phyloP scores from a whole-genome alignment of 78 protist species.

The Carpediemonas membranifera region DNA sequence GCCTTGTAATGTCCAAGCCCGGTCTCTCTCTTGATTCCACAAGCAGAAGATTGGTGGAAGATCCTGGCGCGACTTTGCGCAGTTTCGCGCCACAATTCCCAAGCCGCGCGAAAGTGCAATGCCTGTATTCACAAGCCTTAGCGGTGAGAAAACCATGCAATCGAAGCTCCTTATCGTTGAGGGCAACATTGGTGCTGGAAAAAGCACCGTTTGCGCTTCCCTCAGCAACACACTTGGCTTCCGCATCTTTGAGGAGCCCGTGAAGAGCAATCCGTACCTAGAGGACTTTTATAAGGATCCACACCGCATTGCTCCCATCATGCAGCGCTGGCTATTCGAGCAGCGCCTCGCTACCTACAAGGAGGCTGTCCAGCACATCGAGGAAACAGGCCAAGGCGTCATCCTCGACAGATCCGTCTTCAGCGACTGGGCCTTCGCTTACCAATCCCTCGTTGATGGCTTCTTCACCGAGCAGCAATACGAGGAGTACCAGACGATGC shows the following conservation, averaged over 20 bases:
- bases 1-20: no score
- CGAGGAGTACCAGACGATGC: constrained; percentile 6
- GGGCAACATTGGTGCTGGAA: constrained; percentile 47
- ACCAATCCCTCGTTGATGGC: constrained; percentile 39
- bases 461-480: constrained; percentile 34
- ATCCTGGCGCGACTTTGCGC: background rate
- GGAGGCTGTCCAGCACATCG: constrained; percentile 11
- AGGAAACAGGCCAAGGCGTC: constrained; percentile 25
- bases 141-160: background rate
- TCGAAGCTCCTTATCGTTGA: constrained; percentile 15
- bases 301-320: constrained; percentile 26
- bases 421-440: constrained; percentile 49
- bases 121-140: background rate
- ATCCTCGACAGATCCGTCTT: constrained; percentile 53
- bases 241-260: constrained; percentile 46
- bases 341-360: constrained; percentile 40
- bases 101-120: no score
- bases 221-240: constrained; percentile 25
- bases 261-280: constrained; percentile 46
- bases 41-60: background rate
- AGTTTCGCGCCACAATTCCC: no score
- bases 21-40: no score
- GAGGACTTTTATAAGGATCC: constrained; percentile 39
- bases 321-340: constrained; percentile 47
- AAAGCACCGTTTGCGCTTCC: constrained; percentile 12